phyloP scores from a whole-genome alignment of 176 grass and related monocot genomes.

The Thalia dealbata region DNA sequence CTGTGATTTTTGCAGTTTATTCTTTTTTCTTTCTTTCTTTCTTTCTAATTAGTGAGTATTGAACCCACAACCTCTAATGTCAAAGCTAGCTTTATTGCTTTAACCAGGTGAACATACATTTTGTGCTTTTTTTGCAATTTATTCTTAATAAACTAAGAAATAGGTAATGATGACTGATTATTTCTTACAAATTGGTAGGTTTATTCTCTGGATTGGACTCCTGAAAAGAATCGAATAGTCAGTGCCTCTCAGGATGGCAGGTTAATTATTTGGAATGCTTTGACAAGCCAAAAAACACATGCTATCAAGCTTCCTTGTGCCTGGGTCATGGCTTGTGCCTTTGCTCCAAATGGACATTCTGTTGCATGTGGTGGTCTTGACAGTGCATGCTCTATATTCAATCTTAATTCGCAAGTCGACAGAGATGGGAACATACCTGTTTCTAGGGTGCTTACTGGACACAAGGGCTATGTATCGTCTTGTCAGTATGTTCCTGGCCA shows the following conservation, averaged over 20 bases:
- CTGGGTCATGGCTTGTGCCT: conserved; percentile 97
- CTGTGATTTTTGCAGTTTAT: neutral
- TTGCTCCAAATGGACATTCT: conserved; percentile 83
- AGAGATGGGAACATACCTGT: conserved; percentile 86
- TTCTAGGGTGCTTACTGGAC: conserved; percentile 76
- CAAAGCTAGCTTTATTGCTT: too few relatives aligned
- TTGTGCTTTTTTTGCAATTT: too few relatives aligned
- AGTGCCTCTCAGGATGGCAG: conserved; percentile 93
- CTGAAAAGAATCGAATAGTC: conserved; percentile 97
- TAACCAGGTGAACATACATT: too few relatives aligned
- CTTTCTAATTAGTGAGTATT: too few relatives aligned
- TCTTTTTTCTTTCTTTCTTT: too few relatives aligned
- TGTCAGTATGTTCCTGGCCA: conserved; percentile 89
- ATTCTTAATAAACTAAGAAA: neutral
- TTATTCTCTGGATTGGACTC: conserved; percentile 96
- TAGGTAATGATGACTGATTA: conserved; percentile 10
- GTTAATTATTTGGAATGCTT: conserved; percentile 97
- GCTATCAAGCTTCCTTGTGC: conserved; percentile 94
- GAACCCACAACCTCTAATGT: too few relatives aligned
- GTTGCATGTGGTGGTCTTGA: conserved; percentile 97
- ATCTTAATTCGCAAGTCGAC: conserved; percentile 79
- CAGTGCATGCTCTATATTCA: conserved; percentile 97
- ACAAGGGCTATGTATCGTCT: conserved; percentile 92
- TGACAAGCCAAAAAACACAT: conserved; percentile 98
- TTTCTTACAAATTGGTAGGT: conserved; percentile 42